Evolutionary conservation across 129 eudicot genomes (phyloP).

Genomic region (Tagetes patula): DNA sequence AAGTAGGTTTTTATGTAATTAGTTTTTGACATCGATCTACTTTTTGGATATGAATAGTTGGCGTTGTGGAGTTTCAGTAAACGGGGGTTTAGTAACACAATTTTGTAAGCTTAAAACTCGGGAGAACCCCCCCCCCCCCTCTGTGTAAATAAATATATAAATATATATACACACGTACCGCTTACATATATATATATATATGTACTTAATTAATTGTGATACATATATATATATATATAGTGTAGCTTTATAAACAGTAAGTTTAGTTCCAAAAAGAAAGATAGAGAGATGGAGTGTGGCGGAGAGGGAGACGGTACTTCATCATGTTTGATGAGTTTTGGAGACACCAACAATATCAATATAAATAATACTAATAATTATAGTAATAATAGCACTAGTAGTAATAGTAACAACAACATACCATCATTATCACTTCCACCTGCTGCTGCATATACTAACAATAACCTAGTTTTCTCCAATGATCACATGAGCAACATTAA

Average conservation of each 20-base stretch:
- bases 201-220: neutral
- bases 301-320: conserved; percentile 36
- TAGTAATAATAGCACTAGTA: conserved; percentile 24
- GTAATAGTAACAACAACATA: conserved; percentile 17
- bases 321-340: conserved; percentile 55
- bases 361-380: conserved; percentile 8
- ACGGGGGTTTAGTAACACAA: conserved; percentile 45
- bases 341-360: conserved; percentile 37
- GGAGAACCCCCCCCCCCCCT: conserved; percentile 47
- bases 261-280: conserved; percentile 24
- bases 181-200: neutral
- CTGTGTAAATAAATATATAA: neutral
- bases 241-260: conserved; percentile 28
- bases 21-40: neutral
- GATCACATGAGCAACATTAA: conserved; percentile 22
- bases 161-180: neutral
- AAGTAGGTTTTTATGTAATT: neutral
- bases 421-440: conserved; percentile 35
- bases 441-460: conserved; percentile 21
- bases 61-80: conserved; percentile 59
- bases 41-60: conserved; percentile 27
- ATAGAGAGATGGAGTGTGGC: conserved; percentile 24
- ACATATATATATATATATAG: neutral
- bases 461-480: conserved; percentile 44
- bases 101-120: conserved; percentile 78